Conservation (phyloP, 148 eudicot species). For the Drosera capensis region DNA sequence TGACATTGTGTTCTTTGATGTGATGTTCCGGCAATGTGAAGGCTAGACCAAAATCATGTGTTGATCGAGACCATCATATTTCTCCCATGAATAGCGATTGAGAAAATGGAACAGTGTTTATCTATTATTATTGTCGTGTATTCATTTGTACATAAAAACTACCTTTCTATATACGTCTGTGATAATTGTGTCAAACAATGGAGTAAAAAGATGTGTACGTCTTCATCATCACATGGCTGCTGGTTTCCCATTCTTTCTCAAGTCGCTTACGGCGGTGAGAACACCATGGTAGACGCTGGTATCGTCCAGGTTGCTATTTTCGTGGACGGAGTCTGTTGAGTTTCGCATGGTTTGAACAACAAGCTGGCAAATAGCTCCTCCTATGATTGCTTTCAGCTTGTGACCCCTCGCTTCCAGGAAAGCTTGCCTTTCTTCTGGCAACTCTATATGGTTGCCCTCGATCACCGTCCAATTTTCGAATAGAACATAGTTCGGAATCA, state of each 20-base stretch:
- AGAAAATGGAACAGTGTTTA: too few species aligned
- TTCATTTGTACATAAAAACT: too few species aligned
- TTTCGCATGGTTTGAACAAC: slow-evolving; percentile 45
- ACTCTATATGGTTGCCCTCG: slow-evolving; percentile 76
- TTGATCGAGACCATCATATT: too few species aligned
- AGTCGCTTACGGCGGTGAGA: slow-evolving; percentile 75
- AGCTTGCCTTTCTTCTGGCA: slow-evolving; percentile 21
- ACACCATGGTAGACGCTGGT: slow-evolving; percentile 26
- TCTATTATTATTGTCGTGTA: too few species aligned
- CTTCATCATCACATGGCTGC: slow-evolving; percentile 50
- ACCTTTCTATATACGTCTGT: too few species aligned
- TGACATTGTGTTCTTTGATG: too few species aligned
- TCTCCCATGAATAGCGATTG: too few species aligned
- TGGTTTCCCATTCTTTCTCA: slow-evolving; percentile 67
- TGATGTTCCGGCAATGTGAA: too few species aligned
- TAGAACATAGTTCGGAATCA: slow-evolving; percentile 46
- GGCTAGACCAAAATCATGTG: too few species aligned
- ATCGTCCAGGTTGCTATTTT: slow-evolving; percentile 9
- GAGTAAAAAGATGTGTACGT: too few species aligned
- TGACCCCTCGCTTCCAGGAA: slow-evolving; percentile 75
- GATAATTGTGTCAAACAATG: too few species aligned
- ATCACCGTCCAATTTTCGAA: slow-evolving; percentile 83
- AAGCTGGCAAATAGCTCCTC: slow-evolving; percentile 63
- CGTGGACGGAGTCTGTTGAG: slow-evolving; percentile 16
- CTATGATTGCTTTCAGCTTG: slow-evolving; percentile 23